Evolutionary conservation across 1,139 yeast species (phyloP).

Genomic region (Sugiyamaella xylanicola): DNA sequence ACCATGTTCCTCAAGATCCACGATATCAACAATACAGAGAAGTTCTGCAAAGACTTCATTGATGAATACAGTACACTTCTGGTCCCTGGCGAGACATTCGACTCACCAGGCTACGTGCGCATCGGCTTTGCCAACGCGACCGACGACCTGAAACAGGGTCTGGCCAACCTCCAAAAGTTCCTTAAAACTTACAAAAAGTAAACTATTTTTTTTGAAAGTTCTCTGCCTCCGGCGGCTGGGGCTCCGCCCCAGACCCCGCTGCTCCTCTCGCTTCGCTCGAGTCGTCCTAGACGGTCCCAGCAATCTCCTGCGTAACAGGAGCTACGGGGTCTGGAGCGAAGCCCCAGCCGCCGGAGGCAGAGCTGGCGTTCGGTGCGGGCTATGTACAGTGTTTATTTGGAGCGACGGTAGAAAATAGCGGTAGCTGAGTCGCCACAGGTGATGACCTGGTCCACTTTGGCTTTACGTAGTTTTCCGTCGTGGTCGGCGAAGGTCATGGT

Average conservation of each 20-base stretch:
- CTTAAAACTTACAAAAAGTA: constrained; percentile 18
- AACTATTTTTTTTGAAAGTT: neutral
- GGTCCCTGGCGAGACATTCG: constrained; percentile 59
- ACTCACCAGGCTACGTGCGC: constrained; percentile 48
- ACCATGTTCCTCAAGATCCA: constrained; percentile 49
- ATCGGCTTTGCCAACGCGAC: constrained; percentile 56
- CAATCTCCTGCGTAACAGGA: neutral
- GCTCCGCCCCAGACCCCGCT: neutral
- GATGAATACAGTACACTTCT: constrained; percentile 44
- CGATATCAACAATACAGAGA: constrained; percentile 41
- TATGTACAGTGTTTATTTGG: constrained; percentile 10
- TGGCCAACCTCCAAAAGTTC: constrained; percentile 30
- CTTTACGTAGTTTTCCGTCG: constrained; percentile 32
- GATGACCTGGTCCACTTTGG: constrained; percentile 54
- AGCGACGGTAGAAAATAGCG: constrained; percentile 54
- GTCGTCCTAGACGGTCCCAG: neutral
- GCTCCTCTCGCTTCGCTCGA: neutral
- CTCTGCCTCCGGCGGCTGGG: neutral
- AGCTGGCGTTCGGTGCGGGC: neutral
- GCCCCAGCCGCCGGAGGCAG: constrained; percentile 6
- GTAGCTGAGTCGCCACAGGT: constrained; percentile 65
- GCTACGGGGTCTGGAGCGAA: constrained; percentile 1
- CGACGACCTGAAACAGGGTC: constrained; percentile 42
- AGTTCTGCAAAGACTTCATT: constrained; percentile 47
- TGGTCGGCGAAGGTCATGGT: constrained; percentile 28